phyloP scores from a whole-genome alignment of 2,329 filamentous ascomycete species.

The Coniella vitis region DNA sequence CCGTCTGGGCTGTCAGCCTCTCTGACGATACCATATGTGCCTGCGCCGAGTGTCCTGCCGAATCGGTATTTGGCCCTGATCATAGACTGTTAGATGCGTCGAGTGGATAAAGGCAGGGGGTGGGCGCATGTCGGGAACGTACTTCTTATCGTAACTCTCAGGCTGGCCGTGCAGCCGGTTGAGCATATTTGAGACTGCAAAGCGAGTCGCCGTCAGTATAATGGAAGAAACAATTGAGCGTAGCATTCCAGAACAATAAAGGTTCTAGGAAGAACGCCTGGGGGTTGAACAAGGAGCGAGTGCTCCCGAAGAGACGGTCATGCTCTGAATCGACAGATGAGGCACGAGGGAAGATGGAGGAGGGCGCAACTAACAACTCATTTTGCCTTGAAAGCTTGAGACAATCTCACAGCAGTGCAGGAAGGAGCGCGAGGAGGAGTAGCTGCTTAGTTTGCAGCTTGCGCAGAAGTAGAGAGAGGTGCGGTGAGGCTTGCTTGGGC shows the following conservation, averaged over 20 bases:
- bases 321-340: background rate
- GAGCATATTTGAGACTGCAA: conserved; percentile 75
- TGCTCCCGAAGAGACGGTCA: background rate
- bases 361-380: background rate
- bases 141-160: conserved; percentile 99
- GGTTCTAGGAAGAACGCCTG: background rate
- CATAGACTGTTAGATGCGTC: conserved; percentile 14
- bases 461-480: background rate
- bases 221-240: background rate
- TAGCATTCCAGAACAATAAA: background rate
- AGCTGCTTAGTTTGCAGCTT: background rate
- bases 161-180: conserved; percentile 95
- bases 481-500: background rate
- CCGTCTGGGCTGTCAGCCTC: conserved; percentile 81
- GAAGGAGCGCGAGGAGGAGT: background rate
- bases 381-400: background rate
- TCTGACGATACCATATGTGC: conserved; percentile 96
- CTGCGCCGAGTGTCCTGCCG: conserved; percentile 87
- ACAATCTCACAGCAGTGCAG: background rate
- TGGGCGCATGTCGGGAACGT: conserved; percentile 25
- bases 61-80: conserved; percentile 79
- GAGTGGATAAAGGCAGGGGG: conserved; percentile 15
- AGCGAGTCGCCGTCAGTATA: conserved; percentile 12
- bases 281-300: background rate
- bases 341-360: background rate